phyloP scores from a whole-genome alignment of 306 rosid species.

The Lagenaria siceraria region DNA sequence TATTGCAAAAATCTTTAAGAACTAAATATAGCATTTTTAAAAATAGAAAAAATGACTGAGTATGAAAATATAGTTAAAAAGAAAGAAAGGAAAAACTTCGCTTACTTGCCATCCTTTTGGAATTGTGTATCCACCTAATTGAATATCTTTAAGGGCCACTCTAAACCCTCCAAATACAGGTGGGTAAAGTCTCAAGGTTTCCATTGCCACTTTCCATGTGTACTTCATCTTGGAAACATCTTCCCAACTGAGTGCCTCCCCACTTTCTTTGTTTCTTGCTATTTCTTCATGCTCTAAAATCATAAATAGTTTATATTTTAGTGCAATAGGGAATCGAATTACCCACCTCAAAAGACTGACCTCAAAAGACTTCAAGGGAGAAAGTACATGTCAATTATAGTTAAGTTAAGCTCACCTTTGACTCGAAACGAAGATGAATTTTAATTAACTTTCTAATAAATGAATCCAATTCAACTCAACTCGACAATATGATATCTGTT shows the following conservation, averaged over 20 bases:
- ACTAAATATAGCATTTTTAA: no score
- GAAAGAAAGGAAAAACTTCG: not conserved
- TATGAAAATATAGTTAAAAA: not conserved
- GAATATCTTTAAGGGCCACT: slow-evolving; percentile 36
- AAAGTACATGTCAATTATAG: no score
- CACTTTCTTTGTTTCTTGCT: slow-evolving; percentile 34
- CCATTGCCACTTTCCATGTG: slow-evolving; percentile 74
- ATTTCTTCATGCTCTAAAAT: slow-evolving; percentile 55
- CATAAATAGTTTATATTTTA: no score
- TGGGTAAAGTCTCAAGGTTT: slow-evolving; percentile 53
- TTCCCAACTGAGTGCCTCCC: slow-evolving; percentile 56
- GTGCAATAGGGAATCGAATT: no score
- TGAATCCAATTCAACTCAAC: not conserved
- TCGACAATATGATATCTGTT: no score
- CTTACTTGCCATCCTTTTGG: slow-evolving; percentile 92
- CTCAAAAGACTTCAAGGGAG: no score
- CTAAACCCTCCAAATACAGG: slow-evolving; percentile 55
- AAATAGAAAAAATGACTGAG: no score
- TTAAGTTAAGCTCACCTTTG: no score
- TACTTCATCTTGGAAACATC: slow-evolving; percentile 75
- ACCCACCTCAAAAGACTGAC: no score
- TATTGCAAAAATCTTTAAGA: no score
- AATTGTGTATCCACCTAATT: slow-evolving; percentile 46
- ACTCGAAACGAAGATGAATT: no score
- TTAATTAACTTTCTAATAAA: not conserved